Evolutionary conservation across 2,329 filamentous ascomycete species (phyloP), one percentile per base, ranked within the genome.

Genomic region (Phyllosticta citriasiana): DNA sequence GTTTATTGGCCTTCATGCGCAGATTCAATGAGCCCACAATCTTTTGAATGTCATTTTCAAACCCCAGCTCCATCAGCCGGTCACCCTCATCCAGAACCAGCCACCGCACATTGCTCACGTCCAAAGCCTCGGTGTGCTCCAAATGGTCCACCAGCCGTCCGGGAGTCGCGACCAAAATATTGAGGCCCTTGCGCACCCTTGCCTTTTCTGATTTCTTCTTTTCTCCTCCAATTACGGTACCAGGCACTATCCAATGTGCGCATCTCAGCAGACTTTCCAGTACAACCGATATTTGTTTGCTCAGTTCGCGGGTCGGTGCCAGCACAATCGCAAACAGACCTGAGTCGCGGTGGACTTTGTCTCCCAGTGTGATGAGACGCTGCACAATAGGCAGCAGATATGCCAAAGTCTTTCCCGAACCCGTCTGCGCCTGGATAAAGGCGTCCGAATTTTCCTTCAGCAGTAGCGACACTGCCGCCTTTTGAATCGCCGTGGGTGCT

Each of bases 41-140:
- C 63, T 87, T 88, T 70, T 89, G 88, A 63, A 99, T 84, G 69
- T 97, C 93, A 59, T 97, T 87, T 74, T 97, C 94, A 67, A 99
- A 99, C 0, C 94, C 94, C 69, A 97, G 82, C 71, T 99, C 94
- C 93, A 99, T 97, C 71, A 99, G 79, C n/a, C 94, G 84, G 79
- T 99, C 94, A 30, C 94, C 94, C 75, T 99, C 94, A 68, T 99
- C 94, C 5, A 99, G 81, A 2, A 99, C 87, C 25, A 99, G 78
- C 94, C 94, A 99, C 63, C 93, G 82, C 4, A 97, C 93, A 24
- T 88, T 92, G 68, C 88, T 89, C 51, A 97, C 85, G 65, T 94
- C 89, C 58, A 99, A 79, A 0, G 87, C 91, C 73, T 96, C 86
- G 0, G 94, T 99, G 70, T 97, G 91, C 67, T 95, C 88, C 55